Conservation (phyloP, 371 early-diverging fungal genomes). For the Mortierella sp. region DNA sequence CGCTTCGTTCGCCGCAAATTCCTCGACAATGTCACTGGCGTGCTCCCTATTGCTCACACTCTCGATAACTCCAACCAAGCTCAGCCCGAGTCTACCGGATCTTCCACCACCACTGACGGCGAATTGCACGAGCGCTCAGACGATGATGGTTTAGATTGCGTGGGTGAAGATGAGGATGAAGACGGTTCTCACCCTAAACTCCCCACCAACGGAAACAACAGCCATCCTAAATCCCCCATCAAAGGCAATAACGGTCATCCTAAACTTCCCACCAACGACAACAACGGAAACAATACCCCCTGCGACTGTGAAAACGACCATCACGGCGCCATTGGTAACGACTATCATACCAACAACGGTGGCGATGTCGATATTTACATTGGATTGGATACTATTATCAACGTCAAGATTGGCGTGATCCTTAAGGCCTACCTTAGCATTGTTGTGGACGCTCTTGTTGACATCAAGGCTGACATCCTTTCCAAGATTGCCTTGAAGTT, state of each 20-base stretch:
- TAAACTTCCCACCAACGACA: background rate
- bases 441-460: constrained; percentile 16
- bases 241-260: background rate
- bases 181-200: background rate
- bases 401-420: background rate
- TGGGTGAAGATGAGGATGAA: background rate
- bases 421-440: constrained; percentile 16
- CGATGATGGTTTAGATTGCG: background rate
- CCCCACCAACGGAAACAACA: background rate
- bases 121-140: background rate
- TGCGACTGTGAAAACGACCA: too few relatives aligned
- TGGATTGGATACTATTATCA: background rate
- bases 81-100: background rate
- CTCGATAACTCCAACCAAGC: background rate
- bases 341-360: background rate
- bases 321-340: background rate
- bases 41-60: background rate
- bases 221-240: background rate
- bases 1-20: background rate
- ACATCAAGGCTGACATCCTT: constrained; percentile 28
- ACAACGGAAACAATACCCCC: background rate
- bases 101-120: background rate
- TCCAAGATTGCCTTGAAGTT: constrained; percentile 29
- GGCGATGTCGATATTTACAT: background rate
- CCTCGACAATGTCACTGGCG: background rate